phyloP scores from a whole-genome alignment of 2,329 filamentous ascomycete species.

The Raffaelea arxii region DNA sequence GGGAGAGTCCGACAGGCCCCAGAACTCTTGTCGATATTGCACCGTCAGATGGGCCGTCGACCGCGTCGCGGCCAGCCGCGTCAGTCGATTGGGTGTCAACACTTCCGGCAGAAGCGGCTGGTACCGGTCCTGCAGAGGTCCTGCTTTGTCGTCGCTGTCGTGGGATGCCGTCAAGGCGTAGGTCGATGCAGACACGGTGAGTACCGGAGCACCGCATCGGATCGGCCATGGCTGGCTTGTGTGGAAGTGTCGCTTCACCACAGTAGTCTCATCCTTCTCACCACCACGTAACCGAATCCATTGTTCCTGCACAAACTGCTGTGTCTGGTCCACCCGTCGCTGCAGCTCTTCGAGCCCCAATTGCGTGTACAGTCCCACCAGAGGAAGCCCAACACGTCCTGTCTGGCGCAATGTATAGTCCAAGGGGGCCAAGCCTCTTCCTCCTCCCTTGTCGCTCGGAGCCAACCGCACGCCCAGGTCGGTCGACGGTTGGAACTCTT shows the following conservation, averaged over 20 bases:
- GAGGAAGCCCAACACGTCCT: constrained; percentile 24
- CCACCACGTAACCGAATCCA: constrained; percentile 4
- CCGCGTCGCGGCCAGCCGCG: constrained; percentile 27
- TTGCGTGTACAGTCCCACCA: constrained; percentile 16
- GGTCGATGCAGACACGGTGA: constrained; percentile 28
- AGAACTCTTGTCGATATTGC: constrained; percentile 30
- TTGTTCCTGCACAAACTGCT: constrained; percentile 1
- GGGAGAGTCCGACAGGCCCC: constrained; percentile 2
- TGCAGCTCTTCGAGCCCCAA: constrained; percentile 8
- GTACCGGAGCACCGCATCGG: constrained; percentile 19
- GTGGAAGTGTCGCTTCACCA: not conserved
- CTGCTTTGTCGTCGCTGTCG: not conserved
- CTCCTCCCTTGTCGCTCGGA: constrained; percentile 12
- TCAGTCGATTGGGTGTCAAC: constrained; percentile 24
- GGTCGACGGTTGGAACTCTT: constrained; percentile 20
- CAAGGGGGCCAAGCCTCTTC: constrained; percentile 17
- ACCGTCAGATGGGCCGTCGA: constrained; percentile 27
- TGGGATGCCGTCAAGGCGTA: constrained; percentile 22
- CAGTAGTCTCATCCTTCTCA: not conserved
- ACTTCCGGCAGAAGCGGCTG: constrained; percentile 28
- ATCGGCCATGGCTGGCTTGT: constrained; percentile 3
- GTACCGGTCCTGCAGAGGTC: constrained; percentile 25
- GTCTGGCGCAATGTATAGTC: constrained; percentile 31
- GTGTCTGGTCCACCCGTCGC: not conserved
- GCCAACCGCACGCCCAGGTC: constrained; percentile 29